Evolutionary conservation across 495 filamentous ascomycete species (phyloP), one percentile per base, ranked within the genome.

Genomic region (Annulohypoxylon maeteangense): DNA sequence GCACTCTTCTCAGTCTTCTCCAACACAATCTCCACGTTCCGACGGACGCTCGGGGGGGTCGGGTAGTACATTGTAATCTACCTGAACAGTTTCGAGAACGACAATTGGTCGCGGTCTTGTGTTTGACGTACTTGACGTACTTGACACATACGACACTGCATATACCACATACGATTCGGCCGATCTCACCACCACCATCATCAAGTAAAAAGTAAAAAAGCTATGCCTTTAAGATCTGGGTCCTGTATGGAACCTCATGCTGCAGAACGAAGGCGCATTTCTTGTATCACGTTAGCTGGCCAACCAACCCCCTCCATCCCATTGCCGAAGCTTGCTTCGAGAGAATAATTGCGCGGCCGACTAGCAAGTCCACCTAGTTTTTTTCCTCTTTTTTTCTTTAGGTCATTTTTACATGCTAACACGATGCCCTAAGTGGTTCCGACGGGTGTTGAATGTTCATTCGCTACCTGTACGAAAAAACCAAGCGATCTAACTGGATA

Each of bases 191-290:
- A 60, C 38, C 58, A 62, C 31, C 53, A 51, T 40, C 42, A 58
- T 32, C 63, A 48, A 29, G 27, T 31, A 44, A 51, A n/a, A 23
- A 31, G 0, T 14, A 1, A 53, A 48, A 65, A 51, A 62, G 32
- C 50, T 65, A 68, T 47, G 56, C 60, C 32, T 56, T 56, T 56
- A 47, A 68, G 60, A 65, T 68, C 70, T 65, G 44, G 57, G 61
- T 61, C 62, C 60, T 62, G 65, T 59, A 42, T 50, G 63, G 45
- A 60, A 65, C 34, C 66, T 40, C 48, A 10, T 50, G 70, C 70
- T 72, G 70, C 70, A 72, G 70, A 72, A 56, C 45, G 10, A 51
- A 34, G 70, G 64, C 65, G 59, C 70, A 65, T 61, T 44, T 53
- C 16, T 51, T 67, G 69, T 72, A 67, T 67, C 58, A 72, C 63